phyloP scores from a whole-genome alignment of 306 rosid species.

The Sechiopsis laciniata region DNA sequence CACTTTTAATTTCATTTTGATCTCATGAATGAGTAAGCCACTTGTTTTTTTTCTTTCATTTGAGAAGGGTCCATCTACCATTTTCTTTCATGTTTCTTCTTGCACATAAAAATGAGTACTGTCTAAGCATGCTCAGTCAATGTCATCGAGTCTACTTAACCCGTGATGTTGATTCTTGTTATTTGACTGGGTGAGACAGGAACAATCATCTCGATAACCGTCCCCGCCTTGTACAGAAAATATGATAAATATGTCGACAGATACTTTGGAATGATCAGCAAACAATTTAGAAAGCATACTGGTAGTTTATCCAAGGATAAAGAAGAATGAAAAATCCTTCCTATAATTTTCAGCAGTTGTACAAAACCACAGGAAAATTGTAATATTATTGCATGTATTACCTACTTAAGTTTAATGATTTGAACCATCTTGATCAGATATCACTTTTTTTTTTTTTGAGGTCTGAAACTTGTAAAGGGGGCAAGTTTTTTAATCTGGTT shows the following conservation, averaged over 20 bases:
- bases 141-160: neutral
- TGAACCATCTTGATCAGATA: neutral
- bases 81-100: neutral
- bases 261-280: slow-evolving; percentile 51
- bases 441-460: neutral
- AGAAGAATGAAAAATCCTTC: slow-evolving; percentile 33
- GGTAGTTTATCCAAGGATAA: slow-evolving; percentile 57
- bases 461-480: no score
- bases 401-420: neutral
- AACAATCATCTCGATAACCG: slow-evolving; percentile 48
- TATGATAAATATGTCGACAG: slow-evolving; percentile 46
- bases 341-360: neutral
- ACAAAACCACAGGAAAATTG: slow-evolving; percentile 14
- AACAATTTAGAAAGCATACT: slow-evolving; percentile 73
- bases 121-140: neutral
- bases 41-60: neutral
- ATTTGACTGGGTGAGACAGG: slow-evolving; percentile 43
- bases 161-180: neutral
- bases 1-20: neutral
- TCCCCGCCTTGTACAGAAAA: slow-evolving; percentile 73
- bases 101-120: neutral
- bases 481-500: no score
- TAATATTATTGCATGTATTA: neutral
- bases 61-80: neutral
- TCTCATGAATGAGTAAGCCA: neutral